These are phyloP conservation scores for Leishmania tropica DNA, from an alignment of 208 protist genomes.

Conservation along the genomic window DNA sequence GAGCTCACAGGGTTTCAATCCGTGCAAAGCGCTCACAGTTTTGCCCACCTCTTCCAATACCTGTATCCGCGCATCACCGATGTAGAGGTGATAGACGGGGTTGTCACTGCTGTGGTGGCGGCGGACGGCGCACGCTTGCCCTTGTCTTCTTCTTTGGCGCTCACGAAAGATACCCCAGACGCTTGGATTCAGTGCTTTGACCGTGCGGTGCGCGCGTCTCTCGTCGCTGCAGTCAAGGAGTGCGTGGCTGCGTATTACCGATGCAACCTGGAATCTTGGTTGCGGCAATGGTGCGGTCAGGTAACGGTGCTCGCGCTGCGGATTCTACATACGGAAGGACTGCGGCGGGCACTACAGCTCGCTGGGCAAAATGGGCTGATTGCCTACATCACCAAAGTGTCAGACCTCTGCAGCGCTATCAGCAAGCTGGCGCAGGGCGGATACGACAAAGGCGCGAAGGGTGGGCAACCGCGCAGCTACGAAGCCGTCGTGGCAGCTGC, in stretches of 20 bases:
- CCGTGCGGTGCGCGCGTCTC: conserved; percentile 44
- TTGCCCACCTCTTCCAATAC: conserved; percentile 57
- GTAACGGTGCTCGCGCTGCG: conserved; percentile 67
- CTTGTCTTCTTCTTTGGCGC: conserved; percentile 31
- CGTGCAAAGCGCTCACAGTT: conserved; percentile 36
- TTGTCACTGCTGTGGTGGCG: conserved; percentile 50
- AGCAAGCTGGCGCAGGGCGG: conserved; percentile 36
- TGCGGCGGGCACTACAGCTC: conserved; percentile 61
- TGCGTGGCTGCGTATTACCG: conserved; percentile 43
- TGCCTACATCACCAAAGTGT: conserved; percentile 53
- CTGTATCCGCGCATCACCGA: conserved; percentile 67
- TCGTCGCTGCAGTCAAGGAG: conserved; percentile 50
- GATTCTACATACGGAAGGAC: conserved; percentile 65
- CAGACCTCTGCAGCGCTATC: conserved; percentile 59
- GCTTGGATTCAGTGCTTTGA: conserved; percentile 80
- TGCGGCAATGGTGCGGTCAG: conserved; percentile 78
- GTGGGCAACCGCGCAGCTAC: not conserved
- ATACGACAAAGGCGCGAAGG: not conserved
- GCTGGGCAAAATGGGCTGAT: conserved; percentile 50
- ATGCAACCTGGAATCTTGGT: conserved; percentile 45
- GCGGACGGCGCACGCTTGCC: conserved; percentile 55
- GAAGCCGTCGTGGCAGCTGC: conserved; percentile 36
- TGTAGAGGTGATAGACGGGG: conserved; percentile 42
- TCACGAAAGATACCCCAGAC: conserved; percentile 54
- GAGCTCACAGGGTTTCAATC: conserved; percentile 87